These are phyloP conservation scores for Botryococcus braunii DNA, from an alignment of 163 green algal species.

Conservation along the genomic window DNA sequence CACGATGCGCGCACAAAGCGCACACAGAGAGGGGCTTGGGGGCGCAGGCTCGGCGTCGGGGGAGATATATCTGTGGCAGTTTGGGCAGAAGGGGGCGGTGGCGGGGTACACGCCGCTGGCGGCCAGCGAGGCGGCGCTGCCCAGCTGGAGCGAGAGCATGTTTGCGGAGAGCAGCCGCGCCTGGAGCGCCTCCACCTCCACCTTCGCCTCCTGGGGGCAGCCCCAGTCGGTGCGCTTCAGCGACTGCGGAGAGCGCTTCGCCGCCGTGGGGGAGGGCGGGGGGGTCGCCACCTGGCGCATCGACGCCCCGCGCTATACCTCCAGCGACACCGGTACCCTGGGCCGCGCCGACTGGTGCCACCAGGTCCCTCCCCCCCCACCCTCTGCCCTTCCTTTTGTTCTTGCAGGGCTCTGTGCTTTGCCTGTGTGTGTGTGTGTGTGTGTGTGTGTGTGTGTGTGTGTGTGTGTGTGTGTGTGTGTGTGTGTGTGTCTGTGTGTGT, in stretches of 20 bases:
- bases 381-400: too few species aligned
- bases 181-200: conserved; percentile 17
- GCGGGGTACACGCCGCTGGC: conserved; percentile 50
- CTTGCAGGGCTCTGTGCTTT: too few species aligned
- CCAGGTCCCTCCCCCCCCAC: conserved; percentile 27
- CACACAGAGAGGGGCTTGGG: too few species aligned
- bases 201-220: conserved; percentile 18
- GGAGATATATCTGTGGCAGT: conserved; percentile 59
- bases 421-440: too few species aligned
- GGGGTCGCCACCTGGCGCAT: conserved; percentile 63
- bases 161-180: conserved; percentile 9
- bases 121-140: not conserved
- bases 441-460: too few species aligned
- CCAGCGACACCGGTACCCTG: conserved; percentile 36
- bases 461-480: too few species aligned
- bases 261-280: conserved; percentile 54
- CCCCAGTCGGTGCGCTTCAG: conserved; percentile 40
- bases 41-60: conserved; percentile 31
- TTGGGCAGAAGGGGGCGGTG: conserved; percentile 27
- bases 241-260: conserved; percentile 60
- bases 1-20: too few species aligned
- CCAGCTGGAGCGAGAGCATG: conserved; percentile 5
- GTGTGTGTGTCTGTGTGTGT: too few species aligned
- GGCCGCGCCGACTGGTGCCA: conserved; percentile 68
- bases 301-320: conserved; percentile 32